Conservation (phyloP, 331 rosid species). For the Malus hybrid region DNA sequence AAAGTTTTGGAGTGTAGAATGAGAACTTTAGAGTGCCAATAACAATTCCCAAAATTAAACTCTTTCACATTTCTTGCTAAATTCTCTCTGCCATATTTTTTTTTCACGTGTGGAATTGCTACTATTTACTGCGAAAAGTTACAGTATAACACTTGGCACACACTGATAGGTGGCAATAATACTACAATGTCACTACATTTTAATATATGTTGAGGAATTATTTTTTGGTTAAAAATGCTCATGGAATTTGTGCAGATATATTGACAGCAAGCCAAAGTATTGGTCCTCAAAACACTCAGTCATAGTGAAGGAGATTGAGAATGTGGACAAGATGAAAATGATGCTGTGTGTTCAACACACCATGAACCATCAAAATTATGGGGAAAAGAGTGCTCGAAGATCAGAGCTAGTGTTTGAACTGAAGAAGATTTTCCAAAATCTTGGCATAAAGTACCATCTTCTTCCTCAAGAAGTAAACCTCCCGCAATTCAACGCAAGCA, state of each 20-base stretch:
- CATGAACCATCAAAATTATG: slow-evolving; percentile 81
- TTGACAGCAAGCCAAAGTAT: slow-evolving; percentile 77
- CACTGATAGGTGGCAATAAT: too few species aligned
- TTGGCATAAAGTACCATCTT: slow-evolving; percentile 32
- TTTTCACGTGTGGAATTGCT: too few species aligned
- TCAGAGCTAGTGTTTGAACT: slow-evolving; percentile 43
- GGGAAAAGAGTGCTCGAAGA: slow-evolving; percentile 48
- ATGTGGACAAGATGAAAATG: slow-evolving; percentile 64
- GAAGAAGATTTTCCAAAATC: slow-evolving; percentile 33
- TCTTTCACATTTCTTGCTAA: too few species aligned
- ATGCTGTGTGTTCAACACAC: slow-evolving; percentile 64
- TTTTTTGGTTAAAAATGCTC: neutral
- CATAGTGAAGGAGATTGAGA: slow-evolving; percentile 64
- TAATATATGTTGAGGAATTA: too few species aligned
- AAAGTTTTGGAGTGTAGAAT: too few species aligned
- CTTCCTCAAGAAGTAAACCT: slow-evolving; percentile 42
- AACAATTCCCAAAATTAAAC: too few species aligned
- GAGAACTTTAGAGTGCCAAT: too few species aligned
- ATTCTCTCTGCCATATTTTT: too few species aligned
- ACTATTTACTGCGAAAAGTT: too few species aligned
- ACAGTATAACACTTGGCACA: too few species aligned
- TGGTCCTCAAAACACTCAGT: slow-evolving; percentile 75
- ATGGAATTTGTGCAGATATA: slow-evolving; percentile 38
- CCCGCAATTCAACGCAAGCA: slow-evolving; percentile 24
- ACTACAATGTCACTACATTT: too few species aligned